Evolutionary conservation across 1,139 yeast species (phyloP), one percentile per base, ranked within the genome.

Genomic region (Taphrina pruni): DNA sequence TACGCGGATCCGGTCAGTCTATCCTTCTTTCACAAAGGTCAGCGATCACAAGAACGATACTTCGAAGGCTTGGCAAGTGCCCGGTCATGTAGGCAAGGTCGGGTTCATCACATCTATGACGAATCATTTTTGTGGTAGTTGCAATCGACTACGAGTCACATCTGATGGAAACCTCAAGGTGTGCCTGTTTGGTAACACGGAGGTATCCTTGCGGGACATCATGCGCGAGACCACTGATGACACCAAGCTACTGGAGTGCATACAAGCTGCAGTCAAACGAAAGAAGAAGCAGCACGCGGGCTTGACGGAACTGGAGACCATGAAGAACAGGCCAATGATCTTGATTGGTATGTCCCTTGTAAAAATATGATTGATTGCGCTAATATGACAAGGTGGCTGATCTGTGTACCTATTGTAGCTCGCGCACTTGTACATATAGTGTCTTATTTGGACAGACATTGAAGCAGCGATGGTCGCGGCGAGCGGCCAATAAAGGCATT

Each of bases 61-160:
- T 1, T 82, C 86, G 1, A 82, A 82, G 70, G 78, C 78, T 36
- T 84, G 74, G 73, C 73, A 73, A 26, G 78, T 82, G 11, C 79
- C 80, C 0, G 83, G 80, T 1, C 80, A 80, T 71, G 69, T 72
- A 38, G 86, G 86, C 1, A 74, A 76, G 20, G 74, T 84, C 41
- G 86, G 86, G 1, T 83, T 84, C 72, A 84, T 84, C 70, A 81
- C 85, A 0, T 83, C 86, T 5, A 84, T 84, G 86, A 83, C 86
- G 11, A 78, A 81, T 41, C 81, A 82, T 72, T 84, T 84, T 73
- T 84, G 86, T 73, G 77, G 82, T 0, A 79, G 83, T 14, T 84
- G 86, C 72, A 84, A 84, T 17, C 77, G 86, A 32, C 75, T 84
- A 43, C 77, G 86, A 54, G 77, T 84, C 43, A 84, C 86, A 1